Evolutionary conservation across 169 alveolate genomes (phyloP).

Genomic region (Pseudocohnilembus persalinus): DNA sequence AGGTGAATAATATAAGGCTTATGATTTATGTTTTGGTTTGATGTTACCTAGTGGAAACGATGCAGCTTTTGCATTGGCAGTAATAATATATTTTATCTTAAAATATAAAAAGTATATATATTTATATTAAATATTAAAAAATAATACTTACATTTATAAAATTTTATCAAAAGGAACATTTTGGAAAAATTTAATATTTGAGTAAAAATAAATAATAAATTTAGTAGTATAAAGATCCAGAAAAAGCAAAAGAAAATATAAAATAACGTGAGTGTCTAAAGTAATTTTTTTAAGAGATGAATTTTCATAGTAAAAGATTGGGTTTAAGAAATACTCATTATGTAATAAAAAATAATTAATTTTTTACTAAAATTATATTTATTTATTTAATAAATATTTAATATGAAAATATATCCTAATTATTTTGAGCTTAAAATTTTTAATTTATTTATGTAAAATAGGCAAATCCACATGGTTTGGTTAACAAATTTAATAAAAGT

Average conservation of each 20-base stretch:
- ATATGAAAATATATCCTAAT: not conserved
- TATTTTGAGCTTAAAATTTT: slow-evolving; percentile 12
- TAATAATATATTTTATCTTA: too few relatives aligned
- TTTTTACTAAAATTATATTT: too few relatives aligned
- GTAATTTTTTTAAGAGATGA: slow-evolving; percentile 63
- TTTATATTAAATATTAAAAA: too few relatives aligned
- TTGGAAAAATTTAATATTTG: slow-evolving; percentile 8
- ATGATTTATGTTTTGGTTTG: slow-evolving; percentile 37
- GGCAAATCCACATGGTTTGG: slow-evolving; percentile 73
- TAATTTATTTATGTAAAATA: not conserved
- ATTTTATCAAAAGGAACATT: not conserved
- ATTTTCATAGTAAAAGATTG: slow-evolving; percentile 32
- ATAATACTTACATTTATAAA: too few relatives aligned
- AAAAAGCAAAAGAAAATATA: not conserved
- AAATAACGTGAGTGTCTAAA: slow-evolving; percentile 2
- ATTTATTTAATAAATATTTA: not conserved
- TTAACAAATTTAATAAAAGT: slow-evolving; percentile 55
- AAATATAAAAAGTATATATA: too few relatives aligned
- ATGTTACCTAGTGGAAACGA: slow-evolving; percentile 69
- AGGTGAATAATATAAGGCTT: slow-evolving; percentile 49
- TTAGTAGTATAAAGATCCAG: not conserved
- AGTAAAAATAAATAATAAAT: not conserved
- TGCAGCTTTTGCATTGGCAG: slow-evolving; percentile 54
- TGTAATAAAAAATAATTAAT: too few relatives aligned
- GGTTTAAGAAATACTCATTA: slow-evolving; percentile 38